Evolutionary conservation across 2,329 filamentous ascomycete genomes (phyloP).

Genomic region (Triangularia verruculosa): DNA sequence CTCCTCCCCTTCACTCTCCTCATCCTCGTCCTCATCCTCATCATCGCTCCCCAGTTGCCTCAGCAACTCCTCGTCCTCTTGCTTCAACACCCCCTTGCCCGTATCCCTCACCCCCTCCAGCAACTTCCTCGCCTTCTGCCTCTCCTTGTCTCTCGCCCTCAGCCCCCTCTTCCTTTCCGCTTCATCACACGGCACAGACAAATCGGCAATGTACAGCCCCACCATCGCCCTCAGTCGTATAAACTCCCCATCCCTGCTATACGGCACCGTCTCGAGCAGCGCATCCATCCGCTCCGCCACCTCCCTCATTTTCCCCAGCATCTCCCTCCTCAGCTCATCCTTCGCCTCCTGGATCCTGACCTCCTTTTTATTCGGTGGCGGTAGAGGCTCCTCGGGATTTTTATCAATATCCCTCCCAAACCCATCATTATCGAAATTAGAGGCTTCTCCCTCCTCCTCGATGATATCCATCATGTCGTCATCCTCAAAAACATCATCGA

Average conservation of each 20-base stretch:
- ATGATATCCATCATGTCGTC: conserved; percentile 19
- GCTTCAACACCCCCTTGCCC: conserved; percentile 31
- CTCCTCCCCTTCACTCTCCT: conserved; percentile 26
- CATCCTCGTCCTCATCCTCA: conserved; percentile 25
- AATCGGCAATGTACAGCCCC: conserved; percentile 70
- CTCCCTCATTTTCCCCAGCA: conserved; percentile 57
- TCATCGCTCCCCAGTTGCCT: conserved; percentile 23
- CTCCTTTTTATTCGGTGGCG: conserved; percentile 20
- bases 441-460: conserved; percentile 16
- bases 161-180: conserved; percentile 32
- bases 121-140: conserved; percentile 32
- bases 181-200: conserved; percentile 45
- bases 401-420: background rate
- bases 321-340: conserved; percentile 45
- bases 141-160: conserved; percentile 37
- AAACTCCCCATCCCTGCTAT: conserved; percentile 63
- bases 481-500: conserved; percentile 23
- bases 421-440: background rate
- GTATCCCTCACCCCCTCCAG: conserved; percentile 30
- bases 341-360: conserved; percentile 31
- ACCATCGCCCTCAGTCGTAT: conserved; percentile 71
- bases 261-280: conserved; percentile 67
- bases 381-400: conserved; percentile 13
- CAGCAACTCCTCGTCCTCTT: conserved; percentile 18
- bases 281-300: conserved; percentile 69